phyloP scores from a whole-genome alignment of 202 grass and related monocot species.

The Alloteropsis angusta region DNA sequence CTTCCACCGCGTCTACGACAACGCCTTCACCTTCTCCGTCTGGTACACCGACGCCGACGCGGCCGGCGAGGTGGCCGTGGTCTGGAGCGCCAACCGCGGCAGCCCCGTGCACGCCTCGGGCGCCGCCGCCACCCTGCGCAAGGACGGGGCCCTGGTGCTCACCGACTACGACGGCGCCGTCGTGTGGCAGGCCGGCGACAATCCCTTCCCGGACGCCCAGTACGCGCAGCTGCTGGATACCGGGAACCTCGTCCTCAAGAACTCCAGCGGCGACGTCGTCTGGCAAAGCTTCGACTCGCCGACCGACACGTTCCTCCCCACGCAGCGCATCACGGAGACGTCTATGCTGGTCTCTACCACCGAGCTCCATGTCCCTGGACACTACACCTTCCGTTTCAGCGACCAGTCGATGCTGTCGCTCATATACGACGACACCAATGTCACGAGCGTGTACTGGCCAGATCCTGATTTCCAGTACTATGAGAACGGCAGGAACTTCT shows the following conservation, averaged over 20 bases:
- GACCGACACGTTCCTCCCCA: slow-evolving; percentile 50
- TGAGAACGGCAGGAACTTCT: slow-evolving; percentile 30
- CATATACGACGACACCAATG: slow-evolving; percentile 26
- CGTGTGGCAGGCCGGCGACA: slow-evolving; percentile 33
- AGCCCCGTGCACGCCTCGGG: slow-evolving; percentile 37
- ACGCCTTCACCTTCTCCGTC: slow-evolving; percentile 54
- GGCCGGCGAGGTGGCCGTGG: not conserved
- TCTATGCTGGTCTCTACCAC: slow-evolving; percentile 35
- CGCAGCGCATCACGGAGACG: slow-evolving; percentile 21
- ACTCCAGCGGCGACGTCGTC: slow-evolving; percentile 7
- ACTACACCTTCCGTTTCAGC: slow-evolving; percentile 32
- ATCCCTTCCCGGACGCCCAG: not conserved
- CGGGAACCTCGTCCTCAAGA: slow-evolving; percentile 49
- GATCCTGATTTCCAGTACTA: slow-evolving; percentile 35
- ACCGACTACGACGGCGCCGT: slow-evolving; percentile 40
- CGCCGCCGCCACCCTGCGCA: slow-evolving; percentile 26
- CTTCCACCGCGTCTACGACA: slow-evolving; percentile 32
- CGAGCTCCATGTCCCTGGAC: not conserved
- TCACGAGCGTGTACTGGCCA: slow-evolving; percentile 56
- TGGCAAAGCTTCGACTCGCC: slow-evolving; percentile 70
- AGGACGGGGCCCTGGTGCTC: slow-evolving; percentile 41
- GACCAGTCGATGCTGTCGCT: slow-evolving; percentile 41
- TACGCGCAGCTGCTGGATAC: slow-evolving; percentile 35
- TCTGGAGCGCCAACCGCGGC: slow-evolving; percentile 60
- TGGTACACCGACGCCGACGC: slow-evolving; percentile 36